These are phyloP conservation scores for Saccharomycopsis guyanensis DNA, from an alignment of 805 yeast species.

Conservation along the genomic window DNA sequence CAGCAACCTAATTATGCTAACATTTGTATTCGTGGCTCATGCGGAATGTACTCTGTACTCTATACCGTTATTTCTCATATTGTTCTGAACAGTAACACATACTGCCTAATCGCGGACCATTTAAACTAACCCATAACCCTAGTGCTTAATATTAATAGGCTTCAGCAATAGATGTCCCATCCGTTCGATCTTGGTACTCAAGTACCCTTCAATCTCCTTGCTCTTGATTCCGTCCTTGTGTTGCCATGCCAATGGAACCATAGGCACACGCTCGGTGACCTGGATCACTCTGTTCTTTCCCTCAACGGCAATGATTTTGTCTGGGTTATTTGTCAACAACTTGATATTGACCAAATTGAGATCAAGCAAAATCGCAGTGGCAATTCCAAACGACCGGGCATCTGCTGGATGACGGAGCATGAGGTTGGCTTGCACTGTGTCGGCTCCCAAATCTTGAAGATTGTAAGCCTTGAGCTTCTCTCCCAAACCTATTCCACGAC, in stretches of 20 bases:
- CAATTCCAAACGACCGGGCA: slow-evolving; percentile 87
- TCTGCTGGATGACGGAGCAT: slow-evolving; percentile 95
- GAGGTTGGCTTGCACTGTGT: slow-evolving; percentile 93
- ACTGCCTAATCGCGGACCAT: too few relatives aligned
- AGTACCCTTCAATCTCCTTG: slow-evolving; percentile 84
- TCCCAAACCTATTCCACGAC: slow-evolving; percentile 97
- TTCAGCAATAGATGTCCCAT: slow-evolving; percentile 88
- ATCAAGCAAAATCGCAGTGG: slow-evolving; percentile 87
- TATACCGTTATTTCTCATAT: too few relatives aligned
- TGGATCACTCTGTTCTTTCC: slow-evolving; percentile 67
- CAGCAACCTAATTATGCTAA: too few relatives aligned
- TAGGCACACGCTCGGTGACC: slow-evolving; percentile 87
- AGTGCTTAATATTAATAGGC: slow-evolving; percentile 26
- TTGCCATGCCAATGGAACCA: slow-evolving; percentile 95
- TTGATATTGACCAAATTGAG: slow-evolving; percentile 66
- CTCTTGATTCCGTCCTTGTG: slow-evolving; percentile 59
- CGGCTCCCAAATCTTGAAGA: slow-evolving; percentile 96
- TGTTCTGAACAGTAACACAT: too few relatives aligned
- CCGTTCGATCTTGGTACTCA: slow-evolving; percentile 88
- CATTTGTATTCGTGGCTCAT: too few relatives aligned
- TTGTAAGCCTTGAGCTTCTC: slow-evolving; percentile 96
- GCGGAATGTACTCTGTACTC: too few relatives aligned
- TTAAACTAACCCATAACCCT: too few relatives aligned
- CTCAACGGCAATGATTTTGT: slow-evolving; percentile 90
- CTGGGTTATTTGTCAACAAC: slow-evolving; percentile 90